phyloP scores from a whole-genome alignment of 805 yeast species.

The Schwanniomyces vanrijiae region DNA sequence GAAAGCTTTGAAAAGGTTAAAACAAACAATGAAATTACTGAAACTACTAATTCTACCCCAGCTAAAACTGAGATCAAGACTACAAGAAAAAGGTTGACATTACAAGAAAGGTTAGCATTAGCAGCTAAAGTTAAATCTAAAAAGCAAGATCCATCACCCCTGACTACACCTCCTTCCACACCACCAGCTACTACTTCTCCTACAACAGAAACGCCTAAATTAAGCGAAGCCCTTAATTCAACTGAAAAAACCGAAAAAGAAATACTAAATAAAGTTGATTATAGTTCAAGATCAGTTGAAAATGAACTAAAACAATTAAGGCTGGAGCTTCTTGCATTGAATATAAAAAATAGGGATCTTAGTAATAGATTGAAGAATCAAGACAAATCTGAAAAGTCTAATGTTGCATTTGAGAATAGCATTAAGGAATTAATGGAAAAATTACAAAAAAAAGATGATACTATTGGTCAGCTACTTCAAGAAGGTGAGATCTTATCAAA shows the following conservation, averaged over 20 bases:
- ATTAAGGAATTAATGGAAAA: slow-evolving; percentile 23
- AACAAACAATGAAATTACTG: background rate
- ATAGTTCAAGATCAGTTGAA: slow-evolving; percentile 1
- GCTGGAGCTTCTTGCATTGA: background rate
- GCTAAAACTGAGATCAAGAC: background rate
- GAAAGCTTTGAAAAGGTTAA: background rate
- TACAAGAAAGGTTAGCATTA: slow-evolving; percentile 81
- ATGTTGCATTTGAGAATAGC: slow-evolving; percentile 4
- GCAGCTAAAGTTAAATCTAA: slow-evolving; percentile 62
- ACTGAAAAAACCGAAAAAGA: background rate
- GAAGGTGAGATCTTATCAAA: slow-evolving; percentile 76
- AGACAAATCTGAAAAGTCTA: background rate
- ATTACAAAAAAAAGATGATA: slow-evolving; percentile 52
- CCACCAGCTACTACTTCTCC: slow-evolving; percentile 4
- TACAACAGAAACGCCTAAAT: background rate
- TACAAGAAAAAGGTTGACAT: slow-evolving; percentile 60
- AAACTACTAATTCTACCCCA: background rate
- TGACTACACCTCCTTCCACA: background rate
- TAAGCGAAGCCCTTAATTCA: background rate
- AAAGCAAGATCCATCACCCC: slow-evolving; percentile 3
- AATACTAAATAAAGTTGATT: background rate
- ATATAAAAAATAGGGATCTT: background rate
- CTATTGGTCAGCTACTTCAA: slow-evolving; percentile 62
- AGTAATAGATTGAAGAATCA: background rate
- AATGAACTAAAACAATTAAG: slow-evolving; percentile 1